Base-by-base conservation (phyloP, 352 stramenopile genomes). In the Pythium guiyangense region DNA sequence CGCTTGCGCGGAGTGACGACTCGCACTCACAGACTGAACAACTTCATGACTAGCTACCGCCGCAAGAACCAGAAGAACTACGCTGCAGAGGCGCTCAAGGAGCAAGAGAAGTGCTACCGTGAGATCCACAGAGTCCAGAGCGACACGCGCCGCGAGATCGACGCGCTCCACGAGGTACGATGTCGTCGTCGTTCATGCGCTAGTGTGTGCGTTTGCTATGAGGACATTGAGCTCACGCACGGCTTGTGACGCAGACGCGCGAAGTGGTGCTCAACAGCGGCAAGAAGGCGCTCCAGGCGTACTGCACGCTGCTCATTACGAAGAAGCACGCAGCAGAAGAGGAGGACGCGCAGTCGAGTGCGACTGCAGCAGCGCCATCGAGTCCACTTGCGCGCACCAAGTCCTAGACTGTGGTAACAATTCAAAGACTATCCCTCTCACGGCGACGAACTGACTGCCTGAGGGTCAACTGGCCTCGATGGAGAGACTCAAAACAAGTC, bases 231-330 rank as follows among this genome's bases (percentile, higher is more conserved):
- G 31, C 31, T 26, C 45, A 17, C n/a, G 15, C 43, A 4, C 20
- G 6, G 18, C 4, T 9, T 6, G 64, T 22, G 4, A 5, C 6
- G 2, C 49, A 84, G 71, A 86, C 78, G 0, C 69, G 80, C 29
- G 75, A 90, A 37, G 75, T 88, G 49, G 82, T 92, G 37, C 63
- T 92, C 9, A 71, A 63, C 44, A 88, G 82, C 29, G 82, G 82
- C 4, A 90, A 89, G 63, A 88, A 87, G 49, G 73, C 73, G 17
- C 37, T 90, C 26, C 77, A 88, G 46, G 76, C 78, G 20, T 90
- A 90, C 58, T 90, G 79, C 45, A 84, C 77, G 8, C 57, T 86
- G 40, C 54, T 90, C 11, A 62, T 88, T 53, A 84, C 71, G 55
- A 74, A 80, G 47, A 88, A 84, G 26, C 59, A 63, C n/a, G 44